Evolutionary conservation across 2,329 filamentous ascomycete species (phyloP), one percentile per base, ranked within the genome.

Genomic region (Laburnicola sp.): DNA sequence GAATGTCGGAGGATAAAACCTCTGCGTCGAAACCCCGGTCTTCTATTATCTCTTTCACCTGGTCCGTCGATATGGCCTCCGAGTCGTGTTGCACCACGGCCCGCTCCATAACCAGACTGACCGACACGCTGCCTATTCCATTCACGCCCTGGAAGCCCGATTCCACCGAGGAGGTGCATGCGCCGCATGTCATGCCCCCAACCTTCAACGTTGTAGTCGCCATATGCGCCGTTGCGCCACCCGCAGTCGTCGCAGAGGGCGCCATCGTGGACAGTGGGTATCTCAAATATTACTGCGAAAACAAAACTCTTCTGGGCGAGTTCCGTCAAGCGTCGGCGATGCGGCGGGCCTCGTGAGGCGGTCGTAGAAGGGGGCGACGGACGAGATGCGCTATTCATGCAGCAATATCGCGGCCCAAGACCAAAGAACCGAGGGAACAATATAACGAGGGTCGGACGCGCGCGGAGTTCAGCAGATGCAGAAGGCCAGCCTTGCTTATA

Each of bases 101-200:
- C 53, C 93, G 86, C 74, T 96, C 92, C 85, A 97, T 96, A 49
- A 97, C 88, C 63, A 99, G 78, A 70, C 91, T 96, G 64, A 99
- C 88, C 7, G 91, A 95, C 52, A 97, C 91, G 62, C 82, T 91
- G 57, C 88, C 89, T 7, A 94, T 86, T 48, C 94, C 93, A 34
- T 87, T 80, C 4, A 96, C 82, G 59, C 83, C 84, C 65, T 90
- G 88, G 76, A 99, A 96, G 60, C 89, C 94, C 53, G 87, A 84
- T 80, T 97, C 93, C 62, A 99, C 87, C n/a, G 94, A 87, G 38
- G 92, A 95, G 26, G 93, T 97, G 72, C 94, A 99, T 62, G 93
- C 88, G 69, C 93, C 92, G 76, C 94, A 99, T 58, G 80, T 82
- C 78, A 82, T 99, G 62, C 94, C 94, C 60, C 88, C 91, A 35